Conservation (phyloP, 768 basidiomycete genomes). For the Serpula lacrymans region DNA sequence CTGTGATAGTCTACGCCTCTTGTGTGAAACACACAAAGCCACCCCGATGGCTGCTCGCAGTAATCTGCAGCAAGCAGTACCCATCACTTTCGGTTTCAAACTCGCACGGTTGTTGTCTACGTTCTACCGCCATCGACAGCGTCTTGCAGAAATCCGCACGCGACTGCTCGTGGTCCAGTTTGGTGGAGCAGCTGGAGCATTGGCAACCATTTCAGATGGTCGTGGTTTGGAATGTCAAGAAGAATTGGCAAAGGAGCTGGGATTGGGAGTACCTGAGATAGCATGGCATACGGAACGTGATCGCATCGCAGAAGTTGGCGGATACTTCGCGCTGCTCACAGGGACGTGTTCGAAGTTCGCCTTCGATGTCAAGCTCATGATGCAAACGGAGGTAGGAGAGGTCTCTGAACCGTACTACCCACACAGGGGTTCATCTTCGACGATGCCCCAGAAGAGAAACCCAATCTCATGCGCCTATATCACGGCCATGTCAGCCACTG, state of each 20-base stretch:
- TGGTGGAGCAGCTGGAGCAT: constrained; percentile 43
- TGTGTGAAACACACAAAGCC: constrained; percentile 29
- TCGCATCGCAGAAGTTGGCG: constrained; percentile 39
- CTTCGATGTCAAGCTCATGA: constrained; percentile 41
- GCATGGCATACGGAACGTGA: constrained; percentile 43
- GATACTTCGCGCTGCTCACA: constrained; percentile 41
- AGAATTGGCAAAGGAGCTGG: constrained; percentile 15
- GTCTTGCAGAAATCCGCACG: constrained; percentile 33
- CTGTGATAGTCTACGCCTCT: constrained; percentile 20
- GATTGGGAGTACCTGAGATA: constrained; percentile 21
- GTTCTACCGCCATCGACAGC: constrained; percentile 36
- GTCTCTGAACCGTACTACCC: constrained; percentile 41
- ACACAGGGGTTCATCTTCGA: constrained; percentile 44
- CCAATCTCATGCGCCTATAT: constrained; percentile 44
- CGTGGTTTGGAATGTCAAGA: constrained; percentile 24
- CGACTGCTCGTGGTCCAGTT: constrained; percentile 42
- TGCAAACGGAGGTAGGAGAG: constrained; percentile 46
- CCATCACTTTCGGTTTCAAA: constrained; percentile 46
- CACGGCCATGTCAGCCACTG: constrained; percentile 38
- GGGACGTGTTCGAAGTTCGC: constrained; percentile 46
- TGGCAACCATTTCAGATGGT: constrained; percentile 40
- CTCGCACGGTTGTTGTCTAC: constrained; percentile 42
- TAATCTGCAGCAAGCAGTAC: constrained; percentile 47
- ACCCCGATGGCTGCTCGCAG: constrained; percentile 46
- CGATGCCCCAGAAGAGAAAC: constrained; percentile 52